Evolutionary conservation across 345 rosid species (phyloP).

Genomic region (Nephelium lappaceum): DNA sequence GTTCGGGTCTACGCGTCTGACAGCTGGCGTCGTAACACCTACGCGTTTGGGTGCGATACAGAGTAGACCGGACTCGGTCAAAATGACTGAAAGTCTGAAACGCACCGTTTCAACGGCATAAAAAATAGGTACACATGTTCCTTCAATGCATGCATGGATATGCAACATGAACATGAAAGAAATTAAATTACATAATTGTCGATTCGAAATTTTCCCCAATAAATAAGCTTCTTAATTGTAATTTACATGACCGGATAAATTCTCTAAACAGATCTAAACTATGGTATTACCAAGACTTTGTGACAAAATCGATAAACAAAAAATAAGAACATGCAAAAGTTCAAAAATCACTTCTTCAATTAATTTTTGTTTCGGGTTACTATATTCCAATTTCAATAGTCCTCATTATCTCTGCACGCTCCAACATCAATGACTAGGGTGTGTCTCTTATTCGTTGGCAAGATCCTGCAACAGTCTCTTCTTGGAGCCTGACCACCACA

Average conservation of each 20-base stretch:
- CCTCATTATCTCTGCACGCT: slow-evolving; percentile 49
- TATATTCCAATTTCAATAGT: slow-evolving; percentile 26
- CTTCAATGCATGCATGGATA: too few species aligned
- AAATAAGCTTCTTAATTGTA: too few species aligned
- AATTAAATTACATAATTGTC: neutral
- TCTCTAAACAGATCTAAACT: too few species aligned
- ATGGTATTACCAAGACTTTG: neutral
- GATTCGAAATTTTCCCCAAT: neutral
- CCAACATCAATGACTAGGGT: slow-evolving; percentile 49
- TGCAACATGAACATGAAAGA: too few species aligned
- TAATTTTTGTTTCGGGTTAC: neutral
- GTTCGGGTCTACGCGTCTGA: slow-evolving; percentile 24
- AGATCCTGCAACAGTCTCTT: slow-evolving; percentile 58
- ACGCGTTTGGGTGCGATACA: neutral
- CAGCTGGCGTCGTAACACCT: slow-evolving; percentile 9
- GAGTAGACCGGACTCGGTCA: neutral
- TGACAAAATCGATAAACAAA: neutral
- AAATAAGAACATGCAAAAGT: neutral
- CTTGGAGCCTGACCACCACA: slow-evolving; percentile 48
- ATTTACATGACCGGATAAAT: too few species aligned
- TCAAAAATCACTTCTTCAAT: too few species aligned
- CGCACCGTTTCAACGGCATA: neutral
- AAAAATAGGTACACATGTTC: too few species aligned
- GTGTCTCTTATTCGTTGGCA: slow-evolving; percentile 35
- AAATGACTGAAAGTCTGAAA: neutral